Base-by-base conservation (phyloP, 768 basidiomycete species). In the Boletus barrowsii region DNA sequence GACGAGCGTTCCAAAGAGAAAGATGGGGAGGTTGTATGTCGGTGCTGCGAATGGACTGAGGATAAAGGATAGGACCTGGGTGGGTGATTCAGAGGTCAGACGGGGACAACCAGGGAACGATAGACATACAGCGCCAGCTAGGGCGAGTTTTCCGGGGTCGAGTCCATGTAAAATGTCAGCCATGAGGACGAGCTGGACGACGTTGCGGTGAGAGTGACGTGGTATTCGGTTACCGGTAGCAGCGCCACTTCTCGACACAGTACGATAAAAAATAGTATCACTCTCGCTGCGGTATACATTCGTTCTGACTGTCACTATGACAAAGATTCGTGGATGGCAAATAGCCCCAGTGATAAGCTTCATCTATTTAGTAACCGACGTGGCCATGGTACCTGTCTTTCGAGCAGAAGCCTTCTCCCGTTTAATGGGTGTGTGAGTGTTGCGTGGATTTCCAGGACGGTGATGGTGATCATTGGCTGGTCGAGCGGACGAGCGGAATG, bases 1-100 rank as follows among this genome's bases (percentile, higher is more conserved):
- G 0, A 79, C 84, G 67, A 90, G 85, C 2, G 75, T 72, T 1
- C 91, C 91, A 57, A 91, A 92, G 24, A 93, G 76, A 58, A 90
- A 87, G 49, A 93, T 76, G n/a, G 91, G 84, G 20, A 93, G 75
- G 65, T 93, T 93, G 69, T 93, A 93, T 2, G 76, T 65, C 2
- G 90, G 87, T 1, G 82, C 72, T 0, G 73, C 59, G 64, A 83
- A 87, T 5, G 84, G 75, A 54, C 73, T 72, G 42, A 81, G 72
- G 43, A 77, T 46, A 57, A 88, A 85, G 14, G 88, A 84, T 26
- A 92, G 69, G 26, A 71, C 75, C 89, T 90, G 37, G 2, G 13
- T 22, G 26, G 8, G 29, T 1, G 4, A 29, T 10, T 45, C 13
- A 45, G 43, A 26, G 33, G 14, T 35, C 33, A 35, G 29, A 9